Percentiles rank a stretch among this genome's conserved stretches.
phyloP scores from a whole-genome alignment of 2,329 filamentous ascomycete species.

The Ophiostoma sp. region DNA sequence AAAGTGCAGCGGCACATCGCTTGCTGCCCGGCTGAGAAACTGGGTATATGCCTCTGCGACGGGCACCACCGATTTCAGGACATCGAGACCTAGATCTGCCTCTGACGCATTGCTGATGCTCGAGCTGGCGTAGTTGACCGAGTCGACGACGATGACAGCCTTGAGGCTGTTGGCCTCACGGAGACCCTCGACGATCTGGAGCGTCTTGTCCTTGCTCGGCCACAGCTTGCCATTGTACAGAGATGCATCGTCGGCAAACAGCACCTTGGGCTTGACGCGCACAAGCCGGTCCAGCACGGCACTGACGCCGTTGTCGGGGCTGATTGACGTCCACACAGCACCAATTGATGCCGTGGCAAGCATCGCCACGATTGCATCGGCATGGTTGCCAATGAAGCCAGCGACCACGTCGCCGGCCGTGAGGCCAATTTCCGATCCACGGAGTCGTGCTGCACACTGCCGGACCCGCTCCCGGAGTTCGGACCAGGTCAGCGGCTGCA shows the following conservation, averaged over 20 bases:
- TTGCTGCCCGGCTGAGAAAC: slow-evolving; percentile 41
- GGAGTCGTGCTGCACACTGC: slow-evolving; percentile 63
- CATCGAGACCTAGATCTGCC: slow-evolving; percentile 39
- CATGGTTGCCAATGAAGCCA: slow-evolving; percentile 83
- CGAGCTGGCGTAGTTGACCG: slow-evolving; percentile 33
- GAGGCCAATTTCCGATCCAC: slow-evolving; percentile 54
- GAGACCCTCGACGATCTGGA: slow-evolving; percentile 66
- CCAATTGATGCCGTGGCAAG: slow-evolving; percentile 76
- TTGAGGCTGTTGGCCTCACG: slow-evolving; percentile 50
- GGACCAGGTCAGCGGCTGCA: slow-evolving; percentile 60
- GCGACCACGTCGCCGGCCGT: slow-evolving; percentile 52
- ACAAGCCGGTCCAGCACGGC: slow-evolving; percentile 81
- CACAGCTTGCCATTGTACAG: slow-evolving; percentile 90
- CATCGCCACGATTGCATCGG: slow-evolving; percentile 81
- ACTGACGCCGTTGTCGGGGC: slow-evolving; percentile 84
- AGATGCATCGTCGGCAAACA: slow-evolving; percentile 84
- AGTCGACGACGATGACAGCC: slow-evolving; percentile 69
- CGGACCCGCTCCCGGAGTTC: slow-evolving; percentile 73
- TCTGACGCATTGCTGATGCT: slow-evolving; percentile 24
- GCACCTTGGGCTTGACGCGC: slow-evolving; percentile 75
- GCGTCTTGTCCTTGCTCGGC: slow-evolving; percentile 70
- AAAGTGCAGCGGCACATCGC: slow-evolving; percentile 53
- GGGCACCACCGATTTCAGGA: slow-evolving; percentile 38
- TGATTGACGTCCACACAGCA: slow-evolving; percentile 88
- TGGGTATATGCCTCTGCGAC: slow-evolving; percentile 41